phyloP scores from a whole-genome alignment of 2,329 filamentous ascomycete species.

The Pseudogymnoascus sp. region DNA sequence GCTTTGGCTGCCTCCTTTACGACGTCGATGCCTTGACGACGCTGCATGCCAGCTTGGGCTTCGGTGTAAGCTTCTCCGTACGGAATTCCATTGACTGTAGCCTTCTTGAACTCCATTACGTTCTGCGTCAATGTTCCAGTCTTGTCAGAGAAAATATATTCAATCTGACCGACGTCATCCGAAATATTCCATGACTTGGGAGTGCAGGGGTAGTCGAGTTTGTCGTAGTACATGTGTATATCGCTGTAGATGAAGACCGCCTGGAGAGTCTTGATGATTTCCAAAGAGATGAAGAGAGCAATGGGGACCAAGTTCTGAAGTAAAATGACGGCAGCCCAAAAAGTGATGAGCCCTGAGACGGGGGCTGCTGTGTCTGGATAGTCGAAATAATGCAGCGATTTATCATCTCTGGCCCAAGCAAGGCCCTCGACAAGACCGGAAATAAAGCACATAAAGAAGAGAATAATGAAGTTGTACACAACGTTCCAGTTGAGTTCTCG shows the following conservation, averaged over 20 bases:
- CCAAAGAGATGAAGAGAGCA: constrained; percentile 92
- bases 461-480: constrained; percentile 87
- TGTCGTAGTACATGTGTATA: constrained; percentile 92
- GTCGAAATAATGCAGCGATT: constrained; percentile 75
- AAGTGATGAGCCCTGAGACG: constrained; percentile 72
- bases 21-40: constrained; percentile 77
- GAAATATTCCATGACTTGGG: constrained; percentile 99
- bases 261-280: constrained; percentile 88
- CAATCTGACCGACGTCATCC: constrained; percentile 93
- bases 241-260: constrained; percentile 98
- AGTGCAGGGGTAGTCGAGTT: constrained; percentile 86
- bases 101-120: constrained; percentile 99
- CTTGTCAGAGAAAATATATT: constrained; percentile 98
- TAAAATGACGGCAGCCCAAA: constrained; percentile 88
- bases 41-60: constrained; percentile 92
- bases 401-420: constrained; percentile 66
- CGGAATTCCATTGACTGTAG: constrained; percentile 87
- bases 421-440: constrained; percentile 78
- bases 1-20: constrained; percentile 69
- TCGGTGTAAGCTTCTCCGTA: constrained; percentile 98
- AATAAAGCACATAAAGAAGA: constrained; percentile 82
- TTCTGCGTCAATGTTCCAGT: constrained; percentile 86
- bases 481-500: constrained; percentile 96
- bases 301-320: constrained; percentile 99
- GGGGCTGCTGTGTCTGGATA: constrained; percentile 50